Conservation (phyloP, 441 rosid genomes). For the Gossypium trilobum region DNA sequence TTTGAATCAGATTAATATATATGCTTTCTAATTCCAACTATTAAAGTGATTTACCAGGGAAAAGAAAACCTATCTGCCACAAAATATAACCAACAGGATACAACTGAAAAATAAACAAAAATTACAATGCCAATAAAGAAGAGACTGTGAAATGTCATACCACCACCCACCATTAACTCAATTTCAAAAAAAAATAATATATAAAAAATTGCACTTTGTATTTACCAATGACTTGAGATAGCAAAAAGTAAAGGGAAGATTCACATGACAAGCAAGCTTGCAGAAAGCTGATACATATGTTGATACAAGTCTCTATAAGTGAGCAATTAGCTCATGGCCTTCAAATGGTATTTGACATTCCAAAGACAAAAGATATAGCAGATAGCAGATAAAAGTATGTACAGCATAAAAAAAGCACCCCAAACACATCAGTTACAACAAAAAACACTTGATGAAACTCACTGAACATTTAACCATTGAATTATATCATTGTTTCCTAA, state of each 20-base stretch:
- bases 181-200: background rate
- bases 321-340: background rate
- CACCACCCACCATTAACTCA: background rate
- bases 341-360: background rate
- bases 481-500: background rate
- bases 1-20: conserved; percentile 4
- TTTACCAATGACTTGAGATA: background rate
- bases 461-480: background rate
- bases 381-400: background rate
- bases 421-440: background rate
- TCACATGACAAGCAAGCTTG: background rate
- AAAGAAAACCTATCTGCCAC: background rate
- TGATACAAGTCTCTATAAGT: background rate
- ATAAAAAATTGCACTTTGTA: background rate
- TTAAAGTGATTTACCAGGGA: background rate
- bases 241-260: background rate
- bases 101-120: background rate
- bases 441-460: background rate
- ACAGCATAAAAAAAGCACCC: background rate
- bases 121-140: background rate
- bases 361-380: background rate
- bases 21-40: background rate
- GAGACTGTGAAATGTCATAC: no score
- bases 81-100: background rate
- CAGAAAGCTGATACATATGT: background rate